Percentiles rank a stretch among this genome's conserved stretches.
phyloP scores from a whole-genome alignment of 768 basidiomycete genomes.

The Boletus vinaceobasis region DNA sequence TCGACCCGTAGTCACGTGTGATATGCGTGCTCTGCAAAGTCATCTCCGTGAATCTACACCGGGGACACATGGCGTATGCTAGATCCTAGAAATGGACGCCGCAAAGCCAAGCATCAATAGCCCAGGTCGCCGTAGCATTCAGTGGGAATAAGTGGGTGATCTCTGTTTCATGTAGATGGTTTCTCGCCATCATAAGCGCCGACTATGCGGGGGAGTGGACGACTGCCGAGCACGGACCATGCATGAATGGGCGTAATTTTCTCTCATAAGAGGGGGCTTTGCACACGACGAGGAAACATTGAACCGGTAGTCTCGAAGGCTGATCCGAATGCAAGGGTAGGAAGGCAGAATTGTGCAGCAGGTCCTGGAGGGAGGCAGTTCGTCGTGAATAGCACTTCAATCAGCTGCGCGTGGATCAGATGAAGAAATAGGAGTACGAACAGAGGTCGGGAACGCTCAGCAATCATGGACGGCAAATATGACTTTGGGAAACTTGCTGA shows the following conservation, averaged over 20 bases:
- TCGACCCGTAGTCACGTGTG: conserved; percentile 4
- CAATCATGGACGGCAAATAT: neutral
- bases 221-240: neutral
- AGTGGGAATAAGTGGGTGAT: conserved; percentile 23
- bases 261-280: neutral
- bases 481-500: neutral
- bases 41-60: conserved; percentile 24
- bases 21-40: conserved; percentile 5
- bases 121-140: conserved; percentile 5
- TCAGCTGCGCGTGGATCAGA: conserved; percentile 16
- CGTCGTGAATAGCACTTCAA: neutral
- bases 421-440: conserved; percentile 14
- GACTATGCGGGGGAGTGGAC: conserved; percentile 12
- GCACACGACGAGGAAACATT: neutral
- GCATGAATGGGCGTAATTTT: neutral
- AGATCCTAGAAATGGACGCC: neutral
- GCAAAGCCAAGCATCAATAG: neutral
- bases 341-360: neutral
- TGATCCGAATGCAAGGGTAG: neutral
- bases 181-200: conserved; percentile 16
- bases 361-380: conserved; percentile 3
- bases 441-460: neutral
- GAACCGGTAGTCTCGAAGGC: neutral
- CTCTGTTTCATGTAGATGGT: conserved; percentile 6
- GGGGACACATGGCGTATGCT: neutral